Base-by-base conservation (phyloP, 2,329 filamentous ascomycete genomes). In the Calonectria crousiana region DNA sequence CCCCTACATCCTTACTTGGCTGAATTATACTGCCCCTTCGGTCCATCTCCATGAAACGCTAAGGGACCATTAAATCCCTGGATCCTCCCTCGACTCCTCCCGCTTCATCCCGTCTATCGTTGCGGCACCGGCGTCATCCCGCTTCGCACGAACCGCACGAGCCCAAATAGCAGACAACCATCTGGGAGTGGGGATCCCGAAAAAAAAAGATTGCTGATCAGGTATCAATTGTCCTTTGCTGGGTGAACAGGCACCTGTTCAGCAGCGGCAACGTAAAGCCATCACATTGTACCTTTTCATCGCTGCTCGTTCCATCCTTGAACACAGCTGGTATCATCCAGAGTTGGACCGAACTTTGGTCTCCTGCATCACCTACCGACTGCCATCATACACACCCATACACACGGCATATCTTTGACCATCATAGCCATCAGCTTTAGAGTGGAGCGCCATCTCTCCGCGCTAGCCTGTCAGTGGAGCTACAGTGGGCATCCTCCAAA, bases 381-480 rank as follows among this genome's bases (percentile, higher is more conserved):
- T 28, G 34, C 14, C 26, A 38, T 28, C 36, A 38, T 26, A 62
- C 36, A 41, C 6, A 38, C 20, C 20, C n/a, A 34, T 26, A 18
- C 18, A 41, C 26, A 11, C 34, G 36, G 56, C 11, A 38, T 60
- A n/a, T 32, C 20, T 36, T 58, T 58, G 26, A 10, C 34, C 23
- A 62, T 62, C 56, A 28, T 38, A 41, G 14, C 32, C 36, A 41
- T 41, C 28, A 34, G 52, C 52, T n/a, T 56, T 34, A 30, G 16
- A 41, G 56, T 41, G 56, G 56, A 41, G 56, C 26, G 34, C 56
- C 56, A 41, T 62, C 38, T 49, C 41, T 52, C 65, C n/a, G 36
- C 60, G 49, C 68, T 71, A 71, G 58, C 36, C 10, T 53, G 20
- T 18, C 28, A 66, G 68, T 71, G 68, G 68, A 66, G 58, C 28